phyloP scores from a whole-genome alignment of 352 stramenopile species.

The Globisporangium splendens region DNA sequence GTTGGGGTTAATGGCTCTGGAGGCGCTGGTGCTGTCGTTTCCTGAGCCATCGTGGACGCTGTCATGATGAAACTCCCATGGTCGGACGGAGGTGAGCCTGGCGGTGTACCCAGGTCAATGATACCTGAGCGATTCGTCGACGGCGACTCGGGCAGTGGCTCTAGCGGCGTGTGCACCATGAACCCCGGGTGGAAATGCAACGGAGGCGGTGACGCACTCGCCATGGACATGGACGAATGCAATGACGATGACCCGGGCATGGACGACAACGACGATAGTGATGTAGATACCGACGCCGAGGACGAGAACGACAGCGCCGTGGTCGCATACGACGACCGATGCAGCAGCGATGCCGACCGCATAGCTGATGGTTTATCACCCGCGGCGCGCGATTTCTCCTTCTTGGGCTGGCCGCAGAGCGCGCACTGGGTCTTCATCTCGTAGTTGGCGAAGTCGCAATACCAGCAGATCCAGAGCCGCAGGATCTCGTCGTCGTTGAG shows the following conservation, averaged over 20 bases:
- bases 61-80: not conserved
- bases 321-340: constrained; percentile 10
- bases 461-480: constrained; percentile 47
- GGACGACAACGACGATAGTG: not conserved
- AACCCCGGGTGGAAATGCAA: constrained; percentile 11
- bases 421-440: constrained; percentile 47
- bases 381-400: constrained; percentile 22
- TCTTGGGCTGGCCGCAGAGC: constrained; percentile 40
- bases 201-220: constrained; percentile 1
- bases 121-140: constrained; percentile 5
- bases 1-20: not conserved
- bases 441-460: constrained; percentile 63
- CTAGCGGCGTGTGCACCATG: constrained; percentile 12
- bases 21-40: not conserved
- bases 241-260: not conserved
- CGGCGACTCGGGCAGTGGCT: constrained; percentile 15
- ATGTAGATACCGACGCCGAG: constrained; percentile 13
- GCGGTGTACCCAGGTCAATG: constrained; percentile 2
- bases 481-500: constrained; percentile 47
- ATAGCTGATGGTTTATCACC: constrained; percentile 25
- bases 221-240: not conserved
- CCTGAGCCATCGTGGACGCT: not conserved
- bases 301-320: constrained; percentile 28
- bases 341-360: constrained; percentile 26
- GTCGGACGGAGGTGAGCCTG: constrained; percentile 4